Evolutionary conservation across 371 early-diverging fungal species (phyloP), one percentile per base, ranked within the genome.

Genomic region (Dichotomocladium elegans): DNA sequence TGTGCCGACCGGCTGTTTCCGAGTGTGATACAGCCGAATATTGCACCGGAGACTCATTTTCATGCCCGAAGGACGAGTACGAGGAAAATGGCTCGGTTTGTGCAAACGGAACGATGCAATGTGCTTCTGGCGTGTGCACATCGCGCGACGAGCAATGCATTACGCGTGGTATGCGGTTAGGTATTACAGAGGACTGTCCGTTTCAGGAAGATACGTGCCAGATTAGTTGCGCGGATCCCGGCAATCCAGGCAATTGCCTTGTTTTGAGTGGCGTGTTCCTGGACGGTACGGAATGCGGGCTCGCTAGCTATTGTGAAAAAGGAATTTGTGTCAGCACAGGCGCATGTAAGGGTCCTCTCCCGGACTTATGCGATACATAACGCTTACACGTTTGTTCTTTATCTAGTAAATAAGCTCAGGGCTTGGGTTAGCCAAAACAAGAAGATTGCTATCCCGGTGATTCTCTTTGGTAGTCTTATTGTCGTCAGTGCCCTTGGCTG

Each of bases 271-370:
- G 80, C 42, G 69, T 69, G 54, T 94, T 93, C 69, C 50, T 90
- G 17, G 95, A 96, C 55, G 96, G 96, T n/a, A 91, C 95, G 0
- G 79, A 87, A 11, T 95, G 96, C 60, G 95, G 94, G 4, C 70
- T 82, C 50, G 81, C 78, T 34, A 90, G 90, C 11, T 67, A 58
- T 19, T 91, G 91, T 56, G 65, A 66, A 22, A 57, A 63, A 27
- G 83, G 83, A 3, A 21, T 21, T 4, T 86, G 84, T 60, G 47
- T 58, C 3, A 63, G 71, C 22, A 77, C 81, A 6, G 70, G 71
- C 17, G 45, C 70, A 30, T 57, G 82, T 75, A 74, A 70, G 68
- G 60, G 8, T 7, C 21, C 7, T 21, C 14, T 6, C n/a, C 21
- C 37, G 0, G 9, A n/a, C 17, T 4, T 35, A n/a, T 40, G 8